Conservation (phyloP, 106 monocot species). For the Ottelia alismoides region DNA sequence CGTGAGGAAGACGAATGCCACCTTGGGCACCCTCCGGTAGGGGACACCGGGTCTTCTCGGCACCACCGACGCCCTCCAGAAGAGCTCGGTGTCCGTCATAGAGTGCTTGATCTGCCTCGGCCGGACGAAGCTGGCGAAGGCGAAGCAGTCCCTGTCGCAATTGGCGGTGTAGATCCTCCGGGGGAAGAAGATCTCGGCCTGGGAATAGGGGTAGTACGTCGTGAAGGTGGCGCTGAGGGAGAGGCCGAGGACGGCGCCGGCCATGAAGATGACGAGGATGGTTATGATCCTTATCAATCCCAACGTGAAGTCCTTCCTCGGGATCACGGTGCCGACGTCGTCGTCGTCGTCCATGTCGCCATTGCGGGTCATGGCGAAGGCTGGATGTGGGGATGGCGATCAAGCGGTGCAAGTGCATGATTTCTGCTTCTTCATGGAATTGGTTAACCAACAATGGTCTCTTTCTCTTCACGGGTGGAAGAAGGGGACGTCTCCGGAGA, state of each 20-base stretch:
- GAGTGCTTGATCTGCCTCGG: conserved; percentile 13
- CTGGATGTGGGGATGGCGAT: no score
- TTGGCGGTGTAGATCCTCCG: background rate
- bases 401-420: no score
- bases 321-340: no score
- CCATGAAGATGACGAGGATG: conserved; percentile 42
- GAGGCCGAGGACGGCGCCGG: conserved; percentile 41
- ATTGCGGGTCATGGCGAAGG: no score
- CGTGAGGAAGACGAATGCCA: conserved; percentile 19
- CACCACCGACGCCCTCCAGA: conserved; percentile 10
- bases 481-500: no score
- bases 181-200: background rate
- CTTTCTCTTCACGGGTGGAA: no score
- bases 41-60: conserved; percentile 1
- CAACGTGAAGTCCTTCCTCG: no score
- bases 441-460: no score
- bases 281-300: conserved; percentile 1
- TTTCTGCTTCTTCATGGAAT: no score
- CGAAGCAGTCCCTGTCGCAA: background rate
- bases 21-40: conserved; percentile 15
- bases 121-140: background rate
- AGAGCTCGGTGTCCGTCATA: conserved; percentile 16
- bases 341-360: no score
- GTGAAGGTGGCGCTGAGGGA: conserved; percentile 21
- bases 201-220: conserved; percentile 7